Evolutionary conservation across 208 protist genomes (phyloP).

Genomic region (Leishmania guyanensis): DNA sequence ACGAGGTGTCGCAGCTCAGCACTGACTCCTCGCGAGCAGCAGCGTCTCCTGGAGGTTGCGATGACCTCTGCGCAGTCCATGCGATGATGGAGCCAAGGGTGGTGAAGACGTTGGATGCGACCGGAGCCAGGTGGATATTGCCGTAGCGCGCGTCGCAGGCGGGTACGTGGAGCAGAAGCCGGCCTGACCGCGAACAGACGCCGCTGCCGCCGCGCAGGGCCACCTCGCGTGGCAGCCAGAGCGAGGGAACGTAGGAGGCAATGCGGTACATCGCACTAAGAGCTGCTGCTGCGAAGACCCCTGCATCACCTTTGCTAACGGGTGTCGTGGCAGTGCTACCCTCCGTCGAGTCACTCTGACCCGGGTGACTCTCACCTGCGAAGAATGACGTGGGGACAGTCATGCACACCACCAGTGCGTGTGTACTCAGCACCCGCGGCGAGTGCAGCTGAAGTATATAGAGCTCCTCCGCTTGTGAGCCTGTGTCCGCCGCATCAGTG

Average conservation of each 20-base stretch:
- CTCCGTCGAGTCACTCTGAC: neutral
- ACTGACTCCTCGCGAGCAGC: too few relatives aligned
- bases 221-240: constrained; percentile 26
- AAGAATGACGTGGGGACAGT: constrained; percentile 4
- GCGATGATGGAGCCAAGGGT: constrained; percentile 47
- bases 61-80: constrained; percentile 8
- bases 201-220: constrained; percentile 6
- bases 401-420: constrained; percentile 47
- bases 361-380: neutral
- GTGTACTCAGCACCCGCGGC: constrained; percentile 50
- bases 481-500: neutral
- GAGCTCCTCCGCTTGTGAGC: neutral
- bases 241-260: constrained; percentile 18
- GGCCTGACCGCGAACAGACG: constrained; percentile 43
- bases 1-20: neutral
- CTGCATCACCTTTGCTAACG: neutral
- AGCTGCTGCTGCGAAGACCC: neutral
- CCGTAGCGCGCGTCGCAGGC: constrained; percentile 32
- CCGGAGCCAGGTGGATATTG: constrained; percentile 35
- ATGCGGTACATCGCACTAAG: constrained; percentile 7
- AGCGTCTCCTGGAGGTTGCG: neutral
- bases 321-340: neutral
- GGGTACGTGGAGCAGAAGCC: constrained; percentile 64
- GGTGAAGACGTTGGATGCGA: constrained; percentile 34
- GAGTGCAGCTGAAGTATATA: constrained; percentile 44